A percentile compares a stretch with the other conserved stretches of the same genome.
Conservation (phyloP, 164 flowering plant species). For the Nelumbo lutea region DNA sequence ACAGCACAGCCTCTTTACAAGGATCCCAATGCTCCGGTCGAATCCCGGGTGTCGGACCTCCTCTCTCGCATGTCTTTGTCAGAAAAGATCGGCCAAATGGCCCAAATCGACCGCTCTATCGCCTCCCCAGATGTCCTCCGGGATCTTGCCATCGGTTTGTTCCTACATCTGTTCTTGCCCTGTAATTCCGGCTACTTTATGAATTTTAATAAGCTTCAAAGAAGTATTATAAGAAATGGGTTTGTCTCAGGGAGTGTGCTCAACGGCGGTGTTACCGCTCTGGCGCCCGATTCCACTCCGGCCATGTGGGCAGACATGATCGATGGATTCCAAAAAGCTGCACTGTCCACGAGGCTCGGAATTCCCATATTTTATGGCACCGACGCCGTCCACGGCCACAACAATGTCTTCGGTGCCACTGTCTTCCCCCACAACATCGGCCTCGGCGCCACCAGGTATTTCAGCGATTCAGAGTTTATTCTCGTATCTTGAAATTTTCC, state of each 20-base stretch:
- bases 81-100: constrained; percentile 72
- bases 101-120: constrained; percentile 58
- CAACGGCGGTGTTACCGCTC: constrained; percentile 28
- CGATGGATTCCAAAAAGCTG: constrained; percentile 22
- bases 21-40: constrained; percentile 40
- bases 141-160: constrained; percentile 37
- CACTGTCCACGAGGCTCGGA: constrained; percentile 24
- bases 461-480: too few relatives aligned
- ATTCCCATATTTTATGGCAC: constrained; percentile 34
- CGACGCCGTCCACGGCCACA: constrained; percentile 42
- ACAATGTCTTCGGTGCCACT: constrained; percentile 31
- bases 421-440: constrained; percentile 39
- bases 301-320: constrained; percentile 36
- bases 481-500: too few relatives aligned
- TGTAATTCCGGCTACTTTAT: not conserved
- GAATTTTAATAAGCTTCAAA: not conserved
- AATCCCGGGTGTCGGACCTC: constrained; percentile 53
- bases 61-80: constrained; percentile 56
- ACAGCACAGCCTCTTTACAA: constrained; percentile 28
- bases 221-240: not conserved
- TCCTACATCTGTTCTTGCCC: not conserved
- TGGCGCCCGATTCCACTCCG: constrained; percentile 19
- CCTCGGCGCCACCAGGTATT: constrained; percentile 36
- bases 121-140: constrained; percentile 36
- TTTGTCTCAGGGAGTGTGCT: constrained; percentile 24